Conservation (phyloP, 345 rosid species). For the Trapa bicornis region DNA sequence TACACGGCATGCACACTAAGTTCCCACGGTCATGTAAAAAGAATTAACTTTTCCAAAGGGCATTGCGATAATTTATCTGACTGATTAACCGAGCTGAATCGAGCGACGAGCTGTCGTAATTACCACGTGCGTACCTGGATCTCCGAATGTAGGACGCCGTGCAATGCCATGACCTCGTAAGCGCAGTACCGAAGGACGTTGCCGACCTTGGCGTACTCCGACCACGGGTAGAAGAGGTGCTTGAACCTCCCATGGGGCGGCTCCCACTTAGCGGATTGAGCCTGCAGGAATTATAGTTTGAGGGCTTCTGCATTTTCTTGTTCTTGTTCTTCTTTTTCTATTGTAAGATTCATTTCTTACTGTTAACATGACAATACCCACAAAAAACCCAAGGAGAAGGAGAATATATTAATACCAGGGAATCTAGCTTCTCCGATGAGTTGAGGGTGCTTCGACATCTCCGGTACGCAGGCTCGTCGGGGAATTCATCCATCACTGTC, state of each 20-base stretch:
- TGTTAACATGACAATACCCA: no score
- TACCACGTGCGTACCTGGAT: constrained; percentile 31
- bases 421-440: constrained; percentile 41
- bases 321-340: no score
- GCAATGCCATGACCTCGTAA: constrained; percentile 64
- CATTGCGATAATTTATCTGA: no score
- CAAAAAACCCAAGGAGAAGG: no score
- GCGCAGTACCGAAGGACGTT: constrained; percentile 45
- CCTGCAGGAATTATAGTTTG: constrained; percentile 14
- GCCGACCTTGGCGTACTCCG: constrained; percentile 61
- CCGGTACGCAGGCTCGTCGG: constrained; percentile 48
- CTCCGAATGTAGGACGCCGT: constrained; percentile 59
- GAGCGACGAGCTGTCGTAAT: no score
- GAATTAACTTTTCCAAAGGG: not conserved
- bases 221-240: constrained; percentile 58
- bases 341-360: no score
- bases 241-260: constrained; percentile 57
- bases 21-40: not conserved
- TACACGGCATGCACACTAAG: constrained; percentile 3
- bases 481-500: constrained; percentile 47
- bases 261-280: constrained; percentile 59
- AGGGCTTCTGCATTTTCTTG: no score
- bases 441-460: constrained; percentile 36
- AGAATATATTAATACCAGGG: constrained; percentile 21
- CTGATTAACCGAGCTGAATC: no score